Evolutionary conservation across 495 filamentous ascomycete species (phyloP).

Genomic region (Daldinia loculata): DNA sequence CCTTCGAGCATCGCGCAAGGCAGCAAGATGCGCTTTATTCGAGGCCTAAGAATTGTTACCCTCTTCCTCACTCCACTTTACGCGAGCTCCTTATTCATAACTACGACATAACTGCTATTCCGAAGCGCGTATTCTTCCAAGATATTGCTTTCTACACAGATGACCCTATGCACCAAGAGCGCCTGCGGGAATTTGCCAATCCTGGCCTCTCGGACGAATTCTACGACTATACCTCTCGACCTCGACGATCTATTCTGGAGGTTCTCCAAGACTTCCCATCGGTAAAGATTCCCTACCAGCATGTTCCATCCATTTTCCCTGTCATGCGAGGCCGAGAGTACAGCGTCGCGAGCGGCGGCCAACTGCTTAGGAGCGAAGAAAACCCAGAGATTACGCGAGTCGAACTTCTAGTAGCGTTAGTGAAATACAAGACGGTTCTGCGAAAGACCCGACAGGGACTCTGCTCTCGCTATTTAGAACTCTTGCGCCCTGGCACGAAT

Average conservation of each 20-base stretch:
- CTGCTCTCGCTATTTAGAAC: conserved; percentile 84
- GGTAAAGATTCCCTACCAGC: conserved; percentile 81
- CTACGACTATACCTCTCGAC: conserved; percentile 94
- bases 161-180: conserved; percentile 77
- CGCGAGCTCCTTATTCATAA: conserved; percentile 80
- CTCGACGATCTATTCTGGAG: conserved; percentile 89
- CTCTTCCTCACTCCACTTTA: conserved; percentile 67
- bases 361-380: conserved; percentile 4
- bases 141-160: conserved; percentile 75
- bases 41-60: conserved; percentile 37
- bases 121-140: conserved; percentile 84
- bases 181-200: conserved; percentile 81
- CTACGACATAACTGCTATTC: conserved; percentile 88
- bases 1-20: conserved; percentile 56
- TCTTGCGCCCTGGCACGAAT: conserved; percentile 63
- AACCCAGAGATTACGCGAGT: conserved; percentile 54
- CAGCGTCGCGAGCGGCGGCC: conserved; percentile 82
- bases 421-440: conserved; percentile 89
- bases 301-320: conserved; percentile 75
- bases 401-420: conserved; percentile 86
- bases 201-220: conserved; percentile 85
- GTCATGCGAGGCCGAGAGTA: conserved; percentile 82
- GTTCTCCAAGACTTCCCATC: conserved; percentile 88
- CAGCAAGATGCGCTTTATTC: conserved; percentile 37
- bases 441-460: conserved; percentile 86